A percentile compares a stretch with the other conserved stretches of the same genome.
These are phyloP conservation scores for Balakata baccata DNA, from an alignment of 345 rosid genomes.

Conservation along the genomic window DNA sequence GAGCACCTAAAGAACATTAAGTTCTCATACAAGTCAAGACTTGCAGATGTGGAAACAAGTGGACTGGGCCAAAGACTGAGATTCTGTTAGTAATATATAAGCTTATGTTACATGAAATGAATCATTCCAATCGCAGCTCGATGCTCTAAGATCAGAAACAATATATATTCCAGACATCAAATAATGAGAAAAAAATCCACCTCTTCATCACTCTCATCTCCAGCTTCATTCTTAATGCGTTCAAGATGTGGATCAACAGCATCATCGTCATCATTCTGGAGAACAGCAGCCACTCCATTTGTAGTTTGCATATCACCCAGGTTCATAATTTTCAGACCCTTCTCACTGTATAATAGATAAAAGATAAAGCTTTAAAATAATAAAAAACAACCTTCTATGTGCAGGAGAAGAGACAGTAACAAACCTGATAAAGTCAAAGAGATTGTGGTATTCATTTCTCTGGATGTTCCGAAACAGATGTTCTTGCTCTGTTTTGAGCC, in stretches of 20 bases:
- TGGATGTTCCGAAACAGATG: conserved; percentile 94
- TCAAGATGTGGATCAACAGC: conserved; percentile 93
- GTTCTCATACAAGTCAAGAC: background rate
- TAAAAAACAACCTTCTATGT: background rate
- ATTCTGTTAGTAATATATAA: background rate
- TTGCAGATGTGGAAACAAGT: background rate
- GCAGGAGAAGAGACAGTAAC: conserved; percentile 16
- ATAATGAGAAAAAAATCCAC: conserved; percentile 26
- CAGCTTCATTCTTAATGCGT: conserved; percentile 81
- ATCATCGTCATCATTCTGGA: conserved; percentile 73
- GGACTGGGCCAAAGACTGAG: too few species aligned
- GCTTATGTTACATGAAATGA: background rate
- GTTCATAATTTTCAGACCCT: conserved; percentile 91
- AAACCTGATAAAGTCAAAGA: conserved; percentile 81
- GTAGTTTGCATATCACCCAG: conserved; percentile 57
- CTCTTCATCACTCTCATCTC: conserved; percentile 97
- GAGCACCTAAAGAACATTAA: background rate
- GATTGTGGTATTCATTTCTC: conserved; percentile 92
- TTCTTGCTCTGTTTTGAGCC: conserved; percentile 90
- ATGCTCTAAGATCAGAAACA: background rate
- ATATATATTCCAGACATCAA: background rate
- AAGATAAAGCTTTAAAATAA: conserved; percentile 8
- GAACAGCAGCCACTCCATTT: conserved; percentile 73
- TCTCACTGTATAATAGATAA: conserved; percentile 46
- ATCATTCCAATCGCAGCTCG: background rate